Base-by-base conservation (phyloP, 495 filamentous ascomycete genomes). In the Aspergillus indologenus region DNA sequence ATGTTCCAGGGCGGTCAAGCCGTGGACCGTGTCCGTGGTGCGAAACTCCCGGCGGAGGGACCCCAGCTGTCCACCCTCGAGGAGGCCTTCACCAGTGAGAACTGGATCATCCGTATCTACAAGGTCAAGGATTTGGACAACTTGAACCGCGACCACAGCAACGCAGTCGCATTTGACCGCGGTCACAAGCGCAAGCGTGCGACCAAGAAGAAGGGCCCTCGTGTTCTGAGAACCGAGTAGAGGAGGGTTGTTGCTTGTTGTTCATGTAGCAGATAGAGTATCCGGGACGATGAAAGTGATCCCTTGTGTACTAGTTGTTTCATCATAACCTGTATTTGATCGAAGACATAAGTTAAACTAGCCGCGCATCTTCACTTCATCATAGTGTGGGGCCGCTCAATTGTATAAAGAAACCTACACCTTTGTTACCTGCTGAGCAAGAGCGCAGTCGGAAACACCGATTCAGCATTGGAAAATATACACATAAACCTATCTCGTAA, bases 41-140 rank as follows among this genome's bases (percentile, higher is more conserved):
- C 83, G 23, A 85, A 82, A 56, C 76, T 98, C n/a, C 95, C 95
- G 19, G 85, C 89, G 7, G 85, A 91, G 61, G 90, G 90, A 3
- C 95, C 95, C 14, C 82, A 88, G 57, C 88, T 99, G 53, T 90
- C 85, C 73, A 93, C 87, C 18, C 71, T 99, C 43, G 95, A 98
- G 68, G 95, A 99, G 74, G 95, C 95, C 1, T 99, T 93, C 76
- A 99, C 95, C 45, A 96, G 90, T 65, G 95, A 99, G 82, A 99
- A 99, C 81, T 99, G 95, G 95, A 99, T 99, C 71, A 97, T 99
- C 70, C 81, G 95, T 53, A 98, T 99, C 70, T 99, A 96, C 81
- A 99, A 99, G 80, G 95, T 99, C 68, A 99, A 99, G 77, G 92
- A 96, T 64, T 86, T 97, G 40, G 95, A 99, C 75, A 98, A 97